Evolutionary conservation across 2,329 filamentous ascomycete genomes (phyloP), one percentile per base, ranked within the genome.

Genomic region (Stylonectria norvegica): DNA sequence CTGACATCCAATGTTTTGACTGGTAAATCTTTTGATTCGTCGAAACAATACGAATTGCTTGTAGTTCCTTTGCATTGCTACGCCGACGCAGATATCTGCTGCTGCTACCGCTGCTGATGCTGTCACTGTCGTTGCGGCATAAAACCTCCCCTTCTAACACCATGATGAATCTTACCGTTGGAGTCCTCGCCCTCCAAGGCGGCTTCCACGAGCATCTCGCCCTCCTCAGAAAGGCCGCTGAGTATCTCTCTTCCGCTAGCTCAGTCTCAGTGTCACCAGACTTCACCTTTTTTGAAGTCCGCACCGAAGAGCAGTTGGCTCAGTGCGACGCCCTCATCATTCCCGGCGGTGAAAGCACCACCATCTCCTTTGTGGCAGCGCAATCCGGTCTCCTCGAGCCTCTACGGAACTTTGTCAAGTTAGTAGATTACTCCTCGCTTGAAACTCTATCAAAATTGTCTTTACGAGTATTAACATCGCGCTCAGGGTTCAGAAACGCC

Each of bases 331-430:
- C 81, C 18, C 76, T 98, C 30, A 81, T 98, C 59, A 81, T 98
- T 33, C 93, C 93, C 3, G 93, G 93, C 37, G 93, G 93, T 47
- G 93, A 98, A 66, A 95, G 89, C 67, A 97, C 93, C 2, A 85
- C 91, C 4, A 94, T 98, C 53, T 88, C 89, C 9, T 76, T 96
- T 20, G 86, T 96, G 12, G 93, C 93, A 4, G 81, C 81, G 16
- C 79, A 90, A 49, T 89, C 86, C 1, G 83, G 84, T 12, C 69
- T 98, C 23, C 69, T 98, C 40, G 88, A 94, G 54, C 89, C 89
- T 3, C 68, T 98, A 47, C 73, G 89, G 38, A 78, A 90, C 20
- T 98, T 95, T 65, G 90, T 97, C 59, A 95, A 95, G 83, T 91
- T 68, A 60, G 78, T 70, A 34, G 5, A 33, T 7, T 7, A 20